Percentiles rank a stretch among this genome's conserved stretches.
Conservation (phyloP, 306 rosid species). For the Gastrolobium bilobum region DNA sequence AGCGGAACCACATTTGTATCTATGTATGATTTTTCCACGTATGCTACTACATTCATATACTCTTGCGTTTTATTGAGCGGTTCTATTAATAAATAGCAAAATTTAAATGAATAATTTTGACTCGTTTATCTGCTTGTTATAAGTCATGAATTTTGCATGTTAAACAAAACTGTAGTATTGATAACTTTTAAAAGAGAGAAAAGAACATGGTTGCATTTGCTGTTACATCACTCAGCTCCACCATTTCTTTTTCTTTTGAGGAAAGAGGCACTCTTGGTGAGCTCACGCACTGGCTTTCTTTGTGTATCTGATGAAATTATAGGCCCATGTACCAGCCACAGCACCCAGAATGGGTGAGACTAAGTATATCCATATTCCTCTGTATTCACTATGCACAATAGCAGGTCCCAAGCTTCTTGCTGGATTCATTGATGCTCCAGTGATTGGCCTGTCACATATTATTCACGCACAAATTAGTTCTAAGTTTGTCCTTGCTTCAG, state of each 20-base stretch:
- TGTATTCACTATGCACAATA: constrained; percentile 54
- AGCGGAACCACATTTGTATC: too few relatives aligned
- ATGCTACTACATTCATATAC: too few relatives aligned
- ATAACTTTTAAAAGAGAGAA: not conserved
- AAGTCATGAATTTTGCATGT: too few relatives aligned
- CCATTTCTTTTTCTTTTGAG: constrained; percentile 42
- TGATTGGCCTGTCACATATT: constrained; percentile 65
- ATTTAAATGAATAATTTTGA: too few relatives aligned
- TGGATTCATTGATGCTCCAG: constrained; percentile 95
- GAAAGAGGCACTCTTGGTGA: constrained; percentile 70
- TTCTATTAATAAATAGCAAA: too few relatives aligned
- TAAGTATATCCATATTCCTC: constrained; percentile 70
- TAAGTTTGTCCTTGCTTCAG: not conserved
- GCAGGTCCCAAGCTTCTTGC: constrained; percentile 96
- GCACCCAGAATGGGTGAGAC: constrained; percentile 72
- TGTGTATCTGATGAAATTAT: constrained; percentile 66
- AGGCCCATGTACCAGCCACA: constrained; percentile 66
- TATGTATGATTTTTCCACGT: too few relatives aligned
- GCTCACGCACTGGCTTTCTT: constrained; percentile 71
- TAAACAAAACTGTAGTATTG: too few relatives aligned
- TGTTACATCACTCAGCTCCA: constrained; percentile 27
- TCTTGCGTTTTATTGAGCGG: too few relatives aligned
- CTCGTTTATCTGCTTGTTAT: too few relatives aligned
- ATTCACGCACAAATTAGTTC: not conserved
- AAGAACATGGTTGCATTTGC: not conserved